Evolutionary conservation across 2,329 filamentous ascomycete species (phyloP), one percentile per base, ranked within the genome.

Genomic region (Colletotrichum lentis): DNA sequence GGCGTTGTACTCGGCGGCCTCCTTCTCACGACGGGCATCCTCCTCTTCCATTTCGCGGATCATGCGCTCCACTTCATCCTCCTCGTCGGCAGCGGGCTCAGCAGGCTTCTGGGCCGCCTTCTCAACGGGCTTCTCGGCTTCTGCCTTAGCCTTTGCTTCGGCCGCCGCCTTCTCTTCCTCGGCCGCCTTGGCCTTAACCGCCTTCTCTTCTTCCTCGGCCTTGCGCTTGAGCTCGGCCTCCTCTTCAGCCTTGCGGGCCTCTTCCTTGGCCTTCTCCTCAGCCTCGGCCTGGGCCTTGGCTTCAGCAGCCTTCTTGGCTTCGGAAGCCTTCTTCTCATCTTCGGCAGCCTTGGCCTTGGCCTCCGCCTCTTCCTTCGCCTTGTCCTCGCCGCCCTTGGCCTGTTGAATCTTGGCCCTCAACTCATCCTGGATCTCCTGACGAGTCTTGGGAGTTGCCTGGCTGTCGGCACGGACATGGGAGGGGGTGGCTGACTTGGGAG

Each of bases 401-500:
- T 87, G 86, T 76, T 90, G 88, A 76, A 97, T 90, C 76, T 93
- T 90, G 77, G 91, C 89, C 78, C 91, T 91, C 75, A 94, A 91
- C 80, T 97, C 93, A 72, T 92, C 88, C 67, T 90, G 90, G 71
- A 93, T 93, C 80, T 97, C 91, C 77, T 95, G 91, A 43, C 88
- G 87, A 1, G 91, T 91, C 85, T 96, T 96, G 49, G 82, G 82
- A 27, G 84, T 84, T 22, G 81, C 78, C n/a, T 81, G 86, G 79
- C 90, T 94, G 59, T 96, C 93, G 18, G 88, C 84, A 49, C 92
- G 90, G 62, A 80, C 81, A 73, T 96, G 92, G 22, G 90, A 84
- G 22, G 89, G 84, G 50, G 87, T 94, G 11, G 87, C 83, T 3
- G 90, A 84, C 75, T 93, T 94, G 27, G 93, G 92, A 14, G 94